phyloP scores from a whole-genome alignment of 2,329 filamentous ascomycete genomes.

The Cordyceps javanica region DNA sequence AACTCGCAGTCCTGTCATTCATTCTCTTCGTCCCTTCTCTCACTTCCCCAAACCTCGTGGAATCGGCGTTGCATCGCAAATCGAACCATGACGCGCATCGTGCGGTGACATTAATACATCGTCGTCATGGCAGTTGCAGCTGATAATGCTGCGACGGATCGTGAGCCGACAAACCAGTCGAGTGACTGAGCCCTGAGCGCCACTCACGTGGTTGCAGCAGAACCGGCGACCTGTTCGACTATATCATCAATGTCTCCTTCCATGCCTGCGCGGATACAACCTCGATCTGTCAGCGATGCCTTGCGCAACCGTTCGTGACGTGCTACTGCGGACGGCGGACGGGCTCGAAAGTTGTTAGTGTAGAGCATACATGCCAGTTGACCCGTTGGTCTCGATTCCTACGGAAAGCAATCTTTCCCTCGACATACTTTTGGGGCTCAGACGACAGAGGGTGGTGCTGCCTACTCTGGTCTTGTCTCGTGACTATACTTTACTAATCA shows the following conservation, averaged over 20 bases:
- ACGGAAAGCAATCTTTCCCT: neutral
- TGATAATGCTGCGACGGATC: constrained; percentile 1
- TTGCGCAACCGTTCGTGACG: neutral
- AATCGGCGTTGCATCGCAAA: neutral
- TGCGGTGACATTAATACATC: neutral
- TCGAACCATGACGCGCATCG: constrained; percentile 2
- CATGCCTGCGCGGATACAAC: neutral
- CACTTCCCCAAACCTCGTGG: neutral
- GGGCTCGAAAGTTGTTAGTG: neutral
- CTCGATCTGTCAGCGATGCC: neutral
- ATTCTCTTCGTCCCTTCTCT: neutral
- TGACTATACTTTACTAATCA: neutral
- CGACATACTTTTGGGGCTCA: too few species aligned
- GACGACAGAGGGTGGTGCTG: neutral
- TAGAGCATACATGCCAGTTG: neutral
- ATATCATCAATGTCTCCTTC: neutral
- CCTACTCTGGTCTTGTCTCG: neutral
- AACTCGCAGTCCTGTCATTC: neutral
- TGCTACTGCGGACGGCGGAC: too few species aligned
- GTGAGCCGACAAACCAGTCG: neutral
- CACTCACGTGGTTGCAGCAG: constrained; percentile 2
- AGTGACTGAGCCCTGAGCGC: constrained; percentile 10
- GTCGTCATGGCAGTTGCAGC: constrained; percentile 1
- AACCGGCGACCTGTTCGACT: neutral
- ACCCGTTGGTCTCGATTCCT: neutral